Evolutionary conservation across 2,329 filamentous ascomycete genomes (phyloP), one percentile per base, ranked within the genome.

Genomic region (Penicillium concentricum): DNA sequence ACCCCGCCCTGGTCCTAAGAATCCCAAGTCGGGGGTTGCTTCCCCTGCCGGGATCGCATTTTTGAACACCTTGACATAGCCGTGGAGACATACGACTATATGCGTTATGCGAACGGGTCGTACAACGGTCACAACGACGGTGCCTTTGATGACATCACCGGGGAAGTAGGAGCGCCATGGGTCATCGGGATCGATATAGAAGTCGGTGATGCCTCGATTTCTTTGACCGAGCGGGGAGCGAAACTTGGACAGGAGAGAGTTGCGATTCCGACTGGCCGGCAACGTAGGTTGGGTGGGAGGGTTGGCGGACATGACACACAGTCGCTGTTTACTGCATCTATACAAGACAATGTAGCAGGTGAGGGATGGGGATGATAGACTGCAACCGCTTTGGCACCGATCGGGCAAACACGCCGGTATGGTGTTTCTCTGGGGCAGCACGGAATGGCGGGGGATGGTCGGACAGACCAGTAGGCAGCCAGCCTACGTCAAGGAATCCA

Each of bases 31-130:
- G 34, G 81, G 78, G 58, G 78, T 76, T 7, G 75, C 74, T 60
- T 87, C 84, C 13, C 82, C 80, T 0, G 83, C 79, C 9, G 81
- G 76, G 51, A 82, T 80, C 34, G 84, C 80, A 58, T 84, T 86
- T 72, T 85, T 87, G 73, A 82, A 87, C 16, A 87, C 85, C 69
- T 86, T 85, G 48, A 84, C 85, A 69, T 82, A 85, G 22, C 85
- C 85, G 74, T 87, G 84, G 59, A 88, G 73, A 65, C 82, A 84
- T 32, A 87, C 77, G 13, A 85, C 83, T 26, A 88, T 74, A 73
- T 88, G 85, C 9, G 85, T 87, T 59, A 87, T 82, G 52, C 85
- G 78, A 59, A 85, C 74, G 28, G 85, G 82, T 64, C 85, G 85
- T 45, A 82, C 72, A 42, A 87, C 81, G 56, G 82, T 85, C 61